phyloP scores from a whole-genome alignment of 169 alveolate genomes.

The Eimeria acervulina region DNA sequence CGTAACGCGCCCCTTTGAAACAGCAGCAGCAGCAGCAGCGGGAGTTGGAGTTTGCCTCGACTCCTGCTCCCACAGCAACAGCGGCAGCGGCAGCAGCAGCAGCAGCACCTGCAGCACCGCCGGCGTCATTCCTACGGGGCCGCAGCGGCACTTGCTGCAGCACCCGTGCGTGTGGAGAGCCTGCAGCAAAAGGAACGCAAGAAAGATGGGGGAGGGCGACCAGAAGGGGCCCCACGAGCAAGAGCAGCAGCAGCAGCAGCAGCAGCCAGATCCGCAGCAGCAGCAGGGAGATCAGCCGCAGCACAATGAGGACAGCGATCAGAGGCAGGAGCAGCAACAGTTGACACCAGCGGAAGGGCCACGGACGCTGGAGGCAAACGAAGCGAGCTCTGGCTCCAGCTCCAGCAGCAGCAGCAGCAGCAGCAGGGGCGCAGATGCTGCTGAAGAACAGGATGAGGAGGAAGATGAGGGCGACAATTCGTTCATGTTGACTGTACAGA shows the following conservation, averaged over 20 bases:
- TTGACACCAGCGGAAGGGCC: not conserved
- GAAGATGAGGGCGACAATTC: conserved; percentile 1
- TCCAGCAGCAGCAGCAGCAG: conserved; percentile 14
- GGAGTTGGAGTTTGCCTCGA: not conserved
- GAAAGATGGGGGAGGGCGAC: not conserved
- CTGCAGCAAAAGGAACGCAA: not conserved
- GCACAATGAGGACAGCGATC: not conserved
- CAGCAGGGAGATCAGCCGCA: not conserved
- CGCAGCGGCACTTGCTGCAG: conserved; percentile 13
- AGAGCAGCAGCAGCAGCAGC: too few relatives aligned
- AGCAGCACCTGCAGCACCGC: too few relatives aligned
- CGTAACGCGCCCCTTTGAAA: not conserved
- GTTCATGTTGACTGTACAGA: conserved; percentile 27
- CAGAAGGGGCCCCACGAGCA: not conserved
- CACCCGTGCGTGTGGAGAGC: not conserved
- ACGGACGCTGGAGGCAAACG: not conserved
- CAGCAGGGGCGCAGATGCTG: not conserved
- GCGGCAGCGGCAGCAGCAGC: conserved; percentile 45
- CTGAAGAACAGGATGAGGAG: conserved; percentile 16
- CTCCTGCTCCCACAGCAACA: not conserved
- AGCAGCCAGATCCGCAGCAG: too few relatives aligned
- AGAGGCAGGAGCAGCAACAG: not conserved
- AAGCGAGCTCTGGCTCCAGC: conserved; percentile 16
- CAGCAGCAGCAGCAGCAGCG: conserved; percentile 25
- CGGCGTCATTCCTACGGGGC: not conserved